Base-by-base conservation (phyloP, 169 alveolate genomes). In the Cryptosporidium bovis region DNA sequence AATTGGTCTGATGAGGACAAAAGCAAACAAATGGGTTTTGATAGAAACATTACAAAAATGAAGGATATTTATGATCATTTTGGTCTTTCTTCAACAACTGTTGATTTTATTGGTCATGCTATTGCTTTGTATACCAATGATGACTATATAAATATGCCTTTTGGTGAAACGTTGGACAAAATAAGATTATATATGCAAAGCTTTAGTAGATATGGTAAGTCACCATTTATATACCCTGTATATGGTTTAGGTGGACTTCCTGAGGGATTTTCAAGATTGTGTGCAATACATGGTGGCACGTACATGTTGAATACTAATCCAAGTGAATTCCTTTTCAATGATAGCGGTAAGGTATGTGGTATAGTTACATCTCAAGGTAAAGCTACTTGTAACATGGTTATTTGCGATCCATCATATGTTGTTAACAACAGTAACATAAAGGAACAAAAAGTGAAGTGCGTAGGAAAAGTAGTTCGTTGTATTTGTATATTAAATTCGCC, bases 161-260 rank as follows among this genome's bases (percentile, higher is more conserved):
- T 97, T 55, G 91, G 93, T 60, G 93, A 92, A 64, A 94, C 98
- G n/a, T 90, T 98, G 56, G 95, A 94, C 71, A 96, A 95, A 94
- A 96, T 97, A 90, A 93, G 96, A 87, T 92, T 98, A 85, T 97
- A 96, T 91, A 94, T 97, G 95, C 96, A 95, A 65, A 95, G 98
- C 51, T 90, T 97, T 82, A 96, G 98, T 82, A 95, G 98, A 82
- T 97, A 97, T 90, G 99, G 99, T 27, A 95, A 97, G 65, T 95
- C 99, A 24, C 99, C 99, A 40, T 98, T 98, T 94, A 97, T 98
- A 58, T 98, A 98, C 83, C 99, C 99, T 8, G 93, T 97, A 29
- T 98, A 97, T 90, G 99, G 99, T 10, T 95, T 98, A 7, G 99
- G 99, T 48, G 99, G 99, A n/a, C 95, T 98, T 33, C 99, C 99